phyloP scores from a whole-genome alignment of 2,329 filamentous ascomycete genomes.

The Colletotrichum aenigma region DNA sequence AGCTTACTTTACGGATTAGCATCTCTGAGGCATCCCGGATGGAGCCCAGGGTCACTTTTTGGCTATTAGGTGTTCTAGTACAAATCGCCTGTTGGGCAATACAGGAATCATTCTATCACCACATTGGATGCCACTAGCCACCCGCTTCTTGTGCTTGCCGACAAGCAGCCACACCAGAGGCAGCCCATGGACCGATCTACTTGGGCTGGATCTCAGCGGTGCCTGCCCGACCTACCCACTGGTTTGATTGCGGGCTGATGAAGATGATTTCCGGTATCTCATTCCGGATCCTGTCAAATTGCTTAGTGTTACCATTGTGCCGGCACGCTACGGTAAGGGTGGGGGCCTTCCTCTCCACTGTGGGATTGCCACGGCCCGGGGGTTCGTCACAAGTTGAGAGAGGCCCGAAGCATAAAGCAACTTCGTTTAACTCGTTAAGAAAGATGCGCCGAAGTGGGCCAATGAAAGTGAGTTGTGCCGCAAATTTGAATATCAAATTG shows the following conservation, averaged over 20 bases:
- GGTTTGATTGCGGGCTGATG: slow-evolving; percentile 6
- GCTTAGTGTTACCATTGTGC: slow-evolving; percentile 6
- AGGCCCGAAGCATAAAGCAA: background rate
- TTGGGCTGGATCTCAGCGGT: background rate
- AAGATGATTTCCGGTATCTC: background rate
- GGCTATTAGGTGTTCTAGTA: background rate
- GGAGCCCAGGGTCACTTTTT: background rate
- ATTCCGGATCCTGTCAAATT: slow-evolving; percentile 4
- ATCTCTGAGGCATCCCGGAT: background rate
- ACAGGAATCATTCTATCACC: background rate
- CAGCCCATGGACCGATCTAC: background rate
- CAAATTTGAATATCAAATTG: background rate
- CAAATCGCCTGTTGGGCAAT: background rate
- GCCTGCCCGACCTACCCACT: background rate
- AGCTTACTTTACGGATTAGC: slow-evolving; percentile 6
- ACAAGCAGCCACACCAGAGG: background rate
- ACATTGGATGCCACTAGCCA: background rate
- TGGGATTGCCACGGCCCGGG: background rate
- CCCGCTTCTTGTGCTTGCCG: background rate
- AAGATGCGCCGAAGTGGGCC: background rate
- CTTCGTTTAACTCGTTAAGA: background rate
- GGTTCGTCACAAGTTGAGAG: background rate
- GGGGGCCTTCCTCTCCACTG: background rate
- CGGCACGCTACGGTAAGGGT: background rate
- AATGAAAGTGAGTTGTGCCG: background rate